Evolutionary conservation across 2,329 filamentous ascomycete genomes (phyloP).

Genomic region (Paecilomyces dactylethromorphus): DNA sequence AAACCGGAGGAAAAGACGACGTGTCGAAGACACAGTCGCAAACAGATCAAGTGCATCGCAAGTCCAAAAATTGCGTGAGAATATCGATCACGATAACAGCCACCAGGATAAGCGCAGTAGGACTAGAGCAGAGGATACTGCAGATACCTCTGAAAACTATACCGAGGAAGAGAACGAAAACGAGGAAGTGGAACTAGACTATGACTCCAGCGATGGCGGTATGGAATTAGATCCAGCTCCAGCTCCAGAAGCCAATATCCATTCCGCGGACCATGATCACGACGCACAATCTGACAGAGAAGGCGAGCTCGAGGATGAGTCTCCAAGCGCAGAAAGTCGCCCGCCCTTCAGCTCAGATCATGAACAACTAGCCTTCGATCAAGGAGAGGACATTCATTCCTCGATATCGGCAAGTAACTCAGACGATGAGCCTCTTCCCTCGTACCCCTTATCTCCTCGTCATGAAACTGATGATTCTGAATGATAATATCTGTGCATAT

Average conservation of each 20-base stretch:
- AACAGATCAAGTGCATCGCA: neutral
- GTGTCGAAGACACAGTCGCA: slow-evolving; percentile 8
- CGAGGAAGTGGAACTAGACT: neutral
- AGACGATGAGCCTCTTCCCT: neutral
- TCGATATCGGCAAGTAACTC: neutral
- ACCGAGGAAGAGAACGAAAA: neutral
- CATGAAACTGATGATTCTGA: neutral
- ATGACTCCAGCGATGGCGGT: neutral
- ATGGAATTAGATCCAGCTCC: neutral
- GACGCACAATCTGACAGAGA: neutral
- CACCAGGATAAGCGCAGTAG: neutral
- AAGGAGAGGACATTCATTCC: neutral
- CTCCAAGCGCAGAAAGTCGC: neutral
- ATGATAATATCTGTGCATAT: neutral
- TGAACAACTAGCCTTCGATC: neutral
- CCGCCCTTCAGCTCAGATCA: neutral
- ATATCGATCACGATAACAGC: neutral
- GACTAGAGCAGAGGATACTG: neutral
- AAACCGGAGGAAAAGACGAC: slow-evolving; percentile 25
- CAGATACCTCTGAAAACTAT: neutral
- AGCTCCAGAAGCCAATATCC: neutral
- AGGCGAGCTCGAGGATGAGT: neutral
- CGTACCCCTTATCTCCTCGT: neutral
- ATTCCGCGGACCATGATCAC: neutral
- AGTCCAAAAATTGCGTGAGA: neutral